Evolutionary conservation across 306 rosid genomes (phyloP), one percentile per base, ranked within the genome.

Genomic region (Trifolium repens): DNA sequence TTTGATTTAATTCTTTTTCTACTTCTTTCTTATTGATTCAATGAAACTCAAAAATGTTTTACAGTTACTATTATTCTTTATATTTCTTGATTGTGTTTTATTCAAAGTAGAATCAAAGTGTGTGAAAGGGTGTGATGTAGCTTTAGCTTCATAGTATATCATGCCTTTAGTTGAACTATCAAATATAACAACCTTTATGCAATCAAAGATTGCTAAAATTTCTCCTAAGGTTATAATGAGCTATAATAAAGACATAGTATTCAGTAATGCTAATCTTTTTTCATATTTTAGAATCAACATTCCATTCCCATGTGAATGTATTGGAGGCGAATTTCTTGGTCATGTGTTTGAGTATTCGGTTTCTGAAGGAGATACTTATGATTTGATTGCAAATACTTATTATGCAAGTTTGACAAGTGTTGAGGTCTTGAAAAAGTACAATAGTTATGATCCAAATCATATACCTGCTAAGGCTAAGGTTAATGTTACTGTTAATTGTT

Each of bases 61-160:
- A 22, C 24, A 22, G 24, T 22, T 22, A 1, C 32, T 63, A 26
- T 4, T 85, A 9, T 64, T 32, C 5, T 4, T 86, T 54, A 40
- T 88, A 43, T 32, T 82, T 47, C 19, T 82, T 11, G 19, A 65
- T 13, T 75, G 53, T 35, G 67, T 78, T 8, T 60, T 69, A 57
- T 59, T 44, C 58, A 73, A 26, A 5, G 90, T 77, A 12, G 83
- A 86, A 73, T 78, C 96, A 8, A 75, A 72, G 32, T 93, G 94
- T 75, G 35, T 76, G n/a, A 69, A 68, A 34, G 77, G 78, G 10
- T 93, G 98, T 80, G 82, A 24, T 9, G 17, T 81, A 72, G 98
- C 98, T 76, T 49, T 89, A 44, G 98, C 88, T 68, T 93, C 96
- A 1, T 89, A 86, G 75, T 74, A 46, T 44, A 58, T 85, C 5